Conservation (phyloP, 1,284 basidiomycete species). For the Fomes fomentarius region DNA sequence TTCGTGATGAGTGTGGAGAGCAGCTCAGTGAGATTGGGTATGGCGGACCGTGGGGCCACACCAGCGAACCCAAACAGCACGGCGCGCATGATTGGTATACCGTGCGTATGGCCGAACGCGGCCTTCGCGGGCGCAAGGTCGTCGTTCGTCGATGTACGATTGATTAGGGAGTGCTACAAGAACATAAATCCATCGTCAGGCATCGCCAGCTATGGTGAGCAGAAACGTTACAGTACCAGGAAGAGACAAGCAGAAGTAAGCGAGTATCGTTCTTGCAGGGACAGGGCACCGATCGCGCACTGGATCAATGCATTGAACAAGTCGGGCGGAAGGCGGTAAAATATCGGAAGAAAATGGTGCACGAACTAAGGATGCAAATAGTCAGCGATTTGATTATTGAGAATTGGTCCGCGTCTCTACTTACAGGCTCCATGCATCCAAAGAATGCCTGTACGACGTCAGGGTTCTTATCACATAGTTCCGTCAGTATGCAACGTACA, state of each 20-base stretch:
- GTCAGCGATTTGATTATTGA: not conserved
- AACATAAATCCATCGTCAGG: not conserved
- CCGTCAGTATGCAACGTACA: too few relatives aligned
- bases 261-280: constrained; percentile 86
- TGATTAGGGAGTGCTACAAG: constrained; percentile 60
- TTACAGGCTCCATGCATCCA: constrained; percentile 72
- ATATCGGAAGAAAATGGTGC: constrained; percentile 71
- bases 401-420: constrained; percentile 18
- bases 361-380: constrained; percentile 51
- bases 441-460: constrained; percentile 91
- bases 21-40: constrained; percentile 82
- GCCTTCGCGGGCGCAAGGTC: constrained; percentile 53
- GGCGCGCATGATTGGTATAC: constrained; percentile 70
- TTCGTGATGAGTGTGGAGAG: constrained; percentile 67
- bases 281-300: constrained; percentile 71
- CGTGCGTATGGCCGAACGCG: constrained; percentile 62
- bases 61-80: constrained; percentile 80
- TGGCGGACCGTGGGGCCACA: constrained; percentile 80
- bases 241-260: constrained; percentile 83
- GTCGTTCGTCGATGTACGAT: constrained; percentile 58
- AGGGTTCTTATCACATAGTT: too few relatives aligned
- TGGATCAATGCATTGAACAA: constrained; percentile 74
- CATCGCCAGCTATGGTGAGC: too few relatives aligned
- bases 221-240: constrained; percentile 57
- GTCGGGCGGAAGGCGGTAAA: constrained; percentile 70